Base-by-base conservation (phyloP, 208 protist species). In the Acanthamoeba divionensis region DNA sequence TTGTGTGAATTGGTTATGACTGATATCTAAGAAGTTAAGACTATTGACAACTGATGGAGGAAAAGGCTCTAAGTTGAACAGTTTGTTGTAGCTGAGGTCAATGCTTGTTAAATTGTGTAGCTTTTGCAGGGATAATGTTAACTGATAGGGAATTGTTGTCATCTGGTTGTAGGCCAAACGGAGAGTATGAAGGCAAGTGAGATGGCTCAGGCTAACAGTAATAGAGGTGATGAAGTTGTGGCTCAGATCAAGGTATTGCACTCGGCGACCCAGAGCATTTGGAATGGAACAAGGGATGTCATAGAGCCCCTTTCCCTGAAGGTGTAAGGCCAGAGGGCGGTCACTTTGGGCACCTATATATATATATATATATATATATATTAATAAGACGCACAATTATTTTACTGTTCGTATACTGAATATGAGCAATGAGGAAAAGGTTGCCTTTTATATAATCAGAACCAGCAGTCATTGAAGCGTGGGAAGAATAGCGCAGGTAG, bases 161-260 rank as follows among this genome's bases (percentile, higher is more conserved):
- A 79, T 79, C 21, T 57, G 67, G 21, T 79, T 79, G 67, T 79
- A 57, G 31, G 67, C 48, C 67, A 79, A 26, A 7, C 67, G 67
- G n/a, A 79, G 41, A 26, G 45, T 41, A 21, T 47, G 67, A 10
- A 79, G 31, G 8, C 45, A 41, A 15, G 38, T 57, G 13, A 79
- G 67, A 21, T 38, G 67, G 67, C 67, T 50, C 31, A 79, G 67
- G 21, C 55, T 18, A 47, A 79, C 45, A 38, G 67, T 57, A 47
- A 79, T 50, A 21, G 67, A 57, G 26, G 67, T 57, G 18, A 79
- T 38, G 67, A 41, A 79, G 67, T 79, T 79, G 41, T 79, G 67
- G 33, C 45, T 57, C n/a, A 79, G 67, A 47, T 79, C 67, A 47
- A 79, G 67, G n/a, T 38, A 79, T 24, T 79, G 67, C 10, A 79